Evolutionary conservation across 495 filamentous ascomycete species (phyloP).

Genomic region (Penicillium crystallinum): DNA sequence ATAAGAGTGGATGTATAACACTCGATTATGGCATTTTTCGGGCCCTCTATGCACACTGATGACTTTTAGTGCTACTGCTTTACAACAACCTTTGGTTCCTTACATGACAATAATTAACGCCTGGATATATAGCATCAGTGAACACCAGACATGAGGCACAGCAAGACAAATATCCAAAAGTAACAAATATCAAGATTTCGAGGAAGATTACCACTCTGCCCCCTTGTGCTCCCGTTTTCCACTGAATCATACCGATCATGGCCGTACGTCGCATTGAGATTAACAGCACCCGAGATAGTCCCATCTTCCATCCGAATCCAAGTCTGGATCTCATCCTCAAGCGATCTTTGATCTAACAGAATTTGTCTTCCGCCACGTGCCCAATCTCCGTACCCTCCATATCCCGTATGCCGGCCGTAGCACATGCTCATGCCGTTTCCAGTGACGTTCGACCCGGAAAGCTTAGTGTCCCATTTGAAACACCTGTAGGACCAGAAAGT

Average conservation of each 20-base stretch:
- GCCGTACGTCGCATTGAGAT: slow-evolving; percentile 19
- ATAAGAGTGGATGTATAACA: too few species aligned
- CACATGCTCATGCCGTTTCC: slow-evolving; percentile 48
- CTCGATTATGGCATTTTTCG: too few species aligned
- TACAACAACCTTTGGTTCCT: too few species aligned
- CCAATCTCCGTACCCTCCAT: slow-evolving; percentile 65
- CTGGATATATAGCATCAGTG: neutral
- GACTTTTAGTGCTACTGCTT: too few species aligned
- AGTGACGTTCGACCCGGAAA: slow-evolving; percentile 23
- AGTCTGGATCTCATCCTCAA: slow-evolving; percentile 3
- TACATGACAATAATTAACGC: neutral
- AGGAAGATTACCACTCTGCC: neutral
- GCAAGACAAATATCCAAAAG: neutral
- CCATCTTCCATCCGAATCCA: slow-evolving; percentile 21
- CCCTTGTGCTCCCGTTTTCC: neutral
- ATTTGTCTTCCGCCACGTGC: slow-evolving; percentile 47
- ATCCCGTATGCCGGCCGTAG: slow-evolving; percentile 62
- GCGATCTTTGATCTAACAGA: slow-evolving; percentile 3
- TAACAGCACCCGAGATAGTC: slow-evolving; percentile 10
- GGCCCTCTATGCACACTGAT: too few species aligned
- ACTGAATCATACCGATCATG: slow-evolving; percentile 8
- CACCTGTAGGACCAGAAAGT: slow-evolving; percentile 17
- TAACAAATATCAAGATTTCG: neutral
- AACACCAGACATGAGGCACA: neutral
- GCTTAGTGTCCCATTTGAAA: slow-evolving; percentile 23